phyloP scores from a whole-genome alignment of 1,284 basidiomycete species.

The Porodaedalea pini region DNA sequence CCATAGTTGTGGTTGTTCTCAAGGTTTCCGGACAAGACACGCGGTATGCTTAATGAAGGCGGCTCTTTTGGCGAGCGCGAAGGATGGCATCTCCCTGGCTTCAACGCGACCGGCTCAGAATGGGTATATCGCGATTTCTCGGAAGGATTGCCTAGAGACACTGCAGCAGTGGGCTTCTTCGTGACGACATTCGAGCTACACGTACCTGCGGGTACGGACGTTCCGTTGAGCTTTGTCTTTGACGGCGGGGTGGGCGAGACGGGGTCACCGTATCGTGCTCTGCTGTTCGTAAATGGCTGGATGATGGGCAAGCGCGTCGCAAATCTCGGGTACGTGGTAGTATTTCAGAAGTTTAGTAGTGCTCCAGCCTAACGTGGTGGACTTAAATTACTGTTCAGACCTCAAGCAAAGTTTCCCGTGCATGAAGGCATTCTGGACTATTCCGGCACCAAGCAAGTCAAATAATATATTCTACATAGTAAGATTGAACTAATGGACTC shows the following conservation, averaged over 20 bases:
- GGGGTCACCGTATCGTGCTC: constrained; percentile 54
- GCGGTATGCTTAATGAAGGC: constrained; percentile 75
- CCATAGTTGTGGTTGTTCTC: background rate
- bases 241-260: constrained; percentile 44
- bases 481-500: background rate
- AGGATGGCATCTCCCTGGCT: constrained; percentile 81
- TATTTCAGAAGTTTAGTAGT: background rate
- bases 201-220: constrained; percentile 57
- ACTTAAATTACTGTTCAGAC: constrained; percentile 27
- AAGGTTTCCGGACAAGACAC: constrained; percentile 65
- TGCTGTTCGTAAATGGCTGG: constrained; percentile 83
- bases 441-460: constrained; percentile 60
- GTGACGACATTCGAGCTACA: constrained; percentile 66
- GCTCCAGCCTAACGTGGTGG: background rate
- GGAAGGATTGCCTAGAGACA: constrained; percentile 49
- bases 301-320: constrained; percentile 75
- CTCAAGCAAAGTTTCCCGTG: constrained; percentile 75
- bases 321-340: constrained; percentile 52
- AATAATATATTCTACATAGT: background rate
- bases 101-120: constrained; percentile 44
- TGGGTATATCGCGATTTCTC: constrained; percentile 58
- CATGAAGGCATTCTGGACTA: constrained; percentile 74
- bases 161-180: constrained; percentile 75
- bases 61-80: constrained; percentile 73
- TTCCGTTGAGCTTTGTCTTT: constrained; percentile 67